phyloP scores from a whole-genome alignment of 805 yeast species.

The Candida ponderosae region DNA sequence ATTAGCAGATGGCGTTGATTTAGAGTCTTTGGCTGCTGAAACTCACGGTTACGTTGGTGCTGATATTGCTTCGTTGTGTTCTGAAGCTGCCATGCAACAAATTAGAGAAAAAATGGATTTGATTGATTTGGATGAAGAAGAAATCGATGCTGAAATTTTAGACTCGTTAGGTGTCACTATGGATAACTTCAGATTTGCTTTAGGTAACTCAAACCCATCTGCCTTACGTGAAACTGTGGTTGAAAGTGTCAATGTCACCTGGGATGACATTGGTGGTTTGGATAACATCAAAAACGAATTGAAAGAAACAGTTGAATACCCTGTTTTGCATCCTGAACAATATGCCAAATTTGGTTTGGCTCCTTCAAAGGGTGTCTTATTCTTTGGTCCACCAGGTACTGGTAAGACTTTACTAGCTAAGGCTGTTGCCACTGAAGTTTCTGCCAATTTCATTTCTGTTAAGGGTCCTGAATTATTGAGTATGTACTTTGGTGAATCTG shows the following conservation, averaged over 20 bases:
- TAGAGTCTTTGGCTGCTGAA: conserved; percentile 92
- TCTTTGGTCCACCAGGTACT: conserved; percentile 99
- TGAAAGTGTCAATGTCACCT: conserved; percentile 95
- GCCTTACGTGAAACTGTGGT: conserved; percentile 99
- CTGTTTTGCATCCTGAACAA: conserved; percentile 98
- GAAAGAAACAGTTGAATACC: conserved; percentile 98
- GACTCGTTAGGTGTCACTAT: conserved; percentile 96
- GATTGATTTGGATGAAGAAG: conserved; percentile 92
- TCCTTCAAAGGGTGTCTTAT: conserved; percentile 96
- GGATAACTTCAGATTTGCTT: conserved; percentile 97
- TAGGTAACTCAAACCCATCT: conserved; percentile 97
- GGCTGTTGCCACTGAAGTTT: conserved; percentile 98
- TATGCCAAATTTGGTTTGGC: conserved; percentile 96
- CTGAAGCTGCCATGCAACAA: conserved; percentile 99
- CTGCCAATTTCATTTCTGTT: conserved; percentile 95
- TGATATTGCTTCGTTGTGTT: conserved; percentile 95
- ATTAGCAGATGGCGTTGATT: conserved; percentile 87
- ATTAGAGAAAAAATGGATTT: conserved; percentile 99
- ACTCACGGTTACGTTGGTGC: conserved; percentile 99
- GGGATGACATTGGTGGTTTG: conserved; percentile 99
- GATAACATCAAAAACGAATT: conserved; percentile 94
- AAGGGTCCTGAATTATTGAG: conserved; percentile 95
- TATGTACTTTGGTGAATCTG: conserved; percentile 99
- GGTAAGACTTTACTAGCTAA: conserved; percentile 98
- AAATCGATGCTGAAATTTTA: conserved; percentile 93